Conservation (phyloP, 2,329 filamentous ascomycete genomes). For the Leptographium radiaticola region DNA sequence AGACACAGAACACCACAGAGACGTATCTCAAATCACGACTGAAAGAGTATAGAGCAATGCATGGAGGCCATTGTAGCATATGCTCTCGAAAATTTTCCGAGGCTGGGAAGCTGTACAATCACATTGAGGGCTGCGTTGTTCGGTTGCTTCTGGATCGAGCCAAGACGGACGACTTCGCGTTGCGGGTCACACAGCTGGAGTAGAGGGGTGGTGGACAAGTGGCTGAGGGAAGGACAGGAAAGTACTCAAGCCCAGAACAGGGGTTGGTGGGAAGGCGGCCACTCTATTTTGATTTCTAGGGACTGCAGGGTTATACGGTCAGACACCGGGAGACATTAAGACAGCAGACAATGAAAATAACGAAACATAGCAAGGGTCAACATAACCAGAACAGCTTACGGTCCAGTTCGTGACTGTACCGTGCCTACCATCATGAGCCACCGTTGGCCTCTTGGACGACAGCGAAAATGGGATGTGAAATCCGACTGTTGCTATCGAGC, state of each 20-base stretch:
- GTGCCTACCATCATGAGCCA: too few species aligned
- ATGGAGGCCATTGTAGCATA: conserved; percentile 2
- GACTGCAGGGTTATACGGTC: too few species aligned
- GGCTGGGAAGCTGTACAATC: conserved; percentile 4
- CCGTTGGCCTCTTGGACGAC: too few species aligned
- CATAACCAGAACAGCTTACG: too few species aligned
- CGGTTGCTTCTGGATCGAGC: conserved; percentile 1
- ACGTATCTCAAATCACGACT: not conserved
- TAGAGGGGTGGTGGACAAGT: not conserved
- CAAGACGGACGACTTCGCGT: not conserved
- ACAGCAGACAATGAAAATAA: not conserved
- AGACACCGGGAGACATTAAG: not conserved
- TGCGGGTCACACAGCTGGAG: not conserved
- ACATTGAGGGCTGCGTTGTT: conserved; percentile 4
- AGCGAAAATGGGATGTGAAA: too few species aligned
- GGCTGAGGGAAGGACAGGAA: not conserved
- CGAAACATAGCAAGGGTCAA: not conserved
- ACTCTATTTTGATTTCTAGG: too few species aligned
- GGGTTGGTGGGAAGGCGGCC: too few species aligned
- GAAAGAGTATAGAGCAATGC: not conserved
- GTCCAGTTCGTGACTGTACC: too few species aligned
- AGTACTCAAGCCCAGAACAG: not conserved
- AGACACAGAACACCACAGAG: conserved; percentile 4
- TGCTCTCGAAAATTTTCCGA: not conserved
- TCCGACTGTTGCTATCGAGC: too few species aligned